Conservation (phyloP, 2,329 filamentous ascomycete genomes). For the Cercospora zeae-maydis region DNA sequence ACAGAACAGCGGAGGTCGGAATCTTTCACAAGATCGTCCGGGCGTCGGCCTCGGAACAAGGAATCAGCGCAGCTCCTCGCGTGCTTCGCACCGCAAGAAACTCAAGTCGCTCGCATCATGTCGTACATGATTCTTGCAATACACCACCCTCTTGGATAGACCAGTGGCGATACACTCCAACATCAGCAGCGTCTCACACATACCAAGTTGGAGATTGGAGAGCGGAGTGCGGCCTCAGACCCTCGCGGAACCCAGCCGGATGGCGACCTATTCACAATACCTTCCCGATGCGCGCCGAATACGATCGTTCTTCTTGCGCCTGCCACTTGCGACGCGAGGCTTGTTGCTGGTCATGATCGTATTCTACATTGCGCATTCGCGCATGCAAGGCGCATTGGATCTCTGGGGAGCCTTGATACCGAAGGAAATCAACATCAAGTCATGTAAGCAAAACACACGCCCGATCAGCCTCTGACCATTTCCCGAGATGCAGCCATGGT, state of each 20-base stretch:
- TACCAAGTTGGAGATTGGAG: background rate
- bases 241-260: background rate
- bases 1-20: background rate
- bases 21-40: background rate
- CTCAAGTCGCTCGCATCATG: conserved; percentile 4
- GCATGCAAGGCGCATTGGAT: conserved; percentile 66
- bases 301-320: conserved; percentile 74
- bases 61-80: background rate
- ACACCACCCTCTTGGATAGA: background rate
- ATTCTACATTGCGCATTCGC: conserved; percentile 67
- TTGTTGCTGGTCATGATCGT: conserved; percentile 63
- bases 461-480: background rate
- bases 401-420: conserved; percentile 75
- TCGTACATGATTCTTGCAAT: background rate
- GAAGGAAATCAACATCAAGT: conserved; percentile 65
- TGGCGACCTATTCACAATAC: conserved; percentile 11
- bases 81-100: background rate
- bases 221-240: background rate
- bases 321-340: conserved; percentile 82
- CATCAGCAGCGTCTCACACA: background rate
- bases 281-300: conserved; percentile 67
- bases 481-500: background rate
- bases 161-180: background rate
- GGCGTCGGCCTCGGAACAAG: background rate
- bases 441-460: conserved; percentile 53